Evolutionary conservation across 176 grass and related monocot genomes (phyloP).

Genomic region (Secale cereale): DNA sequence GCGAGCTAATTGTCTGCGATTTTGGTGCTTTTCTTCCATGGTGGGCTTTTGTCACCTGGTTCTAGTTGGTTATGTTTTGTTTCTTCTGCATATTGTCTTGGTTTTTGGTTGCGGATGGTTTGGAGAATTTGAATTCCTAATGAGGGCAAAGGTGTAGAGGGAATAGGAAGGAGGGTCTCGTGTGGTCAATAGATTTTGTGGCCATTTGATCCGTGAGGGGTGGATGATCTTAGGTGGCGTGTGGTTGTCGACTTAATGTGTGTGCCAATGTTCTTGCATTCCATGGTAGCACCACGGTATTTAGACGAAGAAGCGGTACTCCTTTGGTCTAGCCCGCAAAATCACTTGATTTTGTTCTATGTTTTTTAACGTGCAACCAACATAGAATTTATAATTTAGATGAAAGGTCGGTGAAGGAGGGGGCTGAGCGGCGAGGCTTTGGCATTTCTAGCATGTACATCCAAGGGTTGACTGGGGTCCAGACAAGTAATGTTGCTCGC

Average conservation of each 20-base stretch:
- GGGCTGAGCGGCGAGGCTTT: no score
- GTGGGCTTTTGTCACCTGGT: not conserved
- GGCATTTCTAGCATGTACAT: no score
- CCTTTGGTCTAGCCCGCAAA: no score
- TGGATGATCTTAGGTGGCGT: not conserved
- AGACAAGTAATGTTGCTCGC: no score
- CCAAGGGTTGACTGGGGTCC: no score
- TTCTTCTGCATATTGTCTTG: not conserved
- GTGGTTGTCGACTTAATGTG: not conserved
- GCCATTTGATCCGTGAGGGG: not conserved
- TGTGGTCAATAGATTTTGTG: not conserved
- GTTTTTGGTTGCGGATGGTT: constrained; percentile 3
- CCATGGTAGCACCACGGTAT: not conserved
- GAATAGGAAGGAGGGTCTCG: not conserved
- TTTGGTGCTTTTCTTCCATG: not conserved
- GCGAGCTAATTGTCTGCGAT: not conserved
- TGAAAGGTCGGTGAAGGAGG: no score
- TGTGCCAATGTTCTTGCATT: not conserved
- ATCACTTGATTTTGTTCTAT: no score
- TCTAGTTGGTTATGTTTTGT: not conserved
- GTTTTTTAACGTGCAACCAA: no score
- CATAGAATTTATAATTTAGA: no score
- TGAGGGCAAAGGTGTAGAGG: not conserved
- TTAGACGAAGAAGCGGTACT: no score
- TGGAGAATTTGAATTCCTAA: constrained; percentile 38